phyloP scores from a whole-genome alignment of 352 stramenopile genomes.

The Halophytophthora batemanensis region DNA sequence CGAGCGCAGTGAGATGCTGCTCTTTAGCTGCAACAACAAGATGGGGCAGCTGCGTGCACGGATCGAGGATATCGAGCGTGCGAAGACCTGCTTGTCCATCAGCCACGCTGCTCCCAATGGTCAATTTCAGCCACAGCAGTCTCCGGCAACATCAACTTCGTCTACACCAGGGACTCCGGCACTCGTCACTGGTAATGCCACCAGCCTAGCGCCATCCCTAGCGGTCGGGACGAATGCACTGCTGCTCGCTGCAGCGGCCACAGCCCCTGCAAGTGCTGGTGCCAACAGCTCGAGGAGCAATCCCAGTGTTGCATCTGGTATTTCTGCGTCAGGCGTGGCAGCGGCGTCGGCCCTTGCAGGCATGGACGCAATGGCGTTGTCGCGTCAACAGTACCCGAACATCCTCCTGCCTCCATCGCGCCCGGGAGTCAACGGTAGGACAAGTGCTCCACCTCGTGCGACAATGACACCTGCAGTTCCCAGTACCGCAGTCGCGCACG shows the following conservation, averaged over 20 bases:
- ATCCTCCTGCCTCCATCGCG: conserved; percentile 43
- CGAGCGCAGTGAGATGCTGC: conserved; percentile 70
- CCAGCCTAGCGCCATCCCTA: neutral
- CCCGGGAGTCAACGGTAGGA: conserved; percentile 9
- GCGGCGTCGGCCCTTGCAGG: conserved; percentile 20
- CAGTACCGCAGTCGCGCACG: too few species aligned
- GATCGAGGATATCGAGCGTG: conserved; percentile 74
- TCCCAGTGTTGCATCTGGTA: conserved; percentile 1
- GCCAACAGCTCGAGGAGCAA: conserved; percentile 9
- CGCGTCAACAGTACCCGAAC: conserved; percentile 53
- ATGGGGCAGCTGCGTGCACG: conserved; percentile 67
- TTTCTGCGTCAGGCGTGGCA: conserved; percentile 3
- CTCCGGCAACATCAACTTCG: conserved; percentile 3
- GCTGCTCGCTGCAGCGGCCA: conserved; percentile 16
- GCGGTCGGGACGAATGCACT: conserved; percentile 16
- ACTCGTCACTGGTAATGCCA: conserved; percentile 3
- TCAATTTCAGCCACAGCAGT: conserved; percentile 6
- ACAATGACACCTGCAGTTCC: conserved; percentile 2
- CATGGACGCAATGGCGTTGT: conserved; percentile 37
- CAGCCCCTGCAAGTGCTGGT: conserved; percentile 5
- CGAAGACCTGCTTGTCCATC: conserved; percentile 52
- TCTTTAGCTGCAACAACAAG: conserved; percentile 80
- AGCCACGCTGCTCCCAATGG: conserved; percentile 19
- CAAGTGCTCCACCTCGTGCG: conserved; percentile 12
- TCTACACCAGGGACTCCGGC: conserved; percentile 7